Percentiles rank a stretch among this genome's conserved stretches.
These are phyloP conservation scores for Chlamydomonas applanata DNA, from an alignment of 139 green algal genomes.

Conservation along the genomic window DNA sequence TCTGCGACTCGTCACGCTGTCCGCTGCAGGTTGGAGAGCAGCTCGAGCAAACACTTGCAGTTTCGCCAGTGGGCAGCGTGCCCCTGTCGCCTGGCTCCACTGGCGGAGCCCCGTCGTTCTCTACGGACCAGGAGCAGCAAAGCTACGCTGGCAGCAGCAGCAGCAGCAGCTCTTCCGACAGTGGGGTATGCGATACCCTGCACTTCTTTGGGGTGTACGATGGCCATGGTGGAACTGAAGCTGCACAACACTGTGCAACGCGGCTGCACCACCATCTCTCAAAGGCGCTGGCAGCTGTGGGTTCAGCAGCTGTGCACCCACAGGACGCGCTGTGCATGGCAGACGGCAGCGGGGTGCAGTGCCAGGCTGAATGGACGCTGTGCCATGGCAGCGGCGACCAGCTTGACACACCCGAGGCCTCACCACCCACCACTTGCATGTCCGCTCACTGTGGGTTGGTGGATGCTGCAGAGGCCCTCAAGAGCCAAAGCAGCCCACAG, in stretches of 20 bases:
- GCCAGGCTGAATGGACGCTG: constrained; percentile 14
- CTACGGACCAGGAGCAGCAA: background rate
- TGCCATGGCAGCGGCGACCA: background rate
- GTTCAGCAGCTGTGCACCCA: background rate
- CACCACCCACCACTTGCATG: too few relatives aligned
- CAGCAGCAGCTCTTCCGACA: constrained; percentile 18
- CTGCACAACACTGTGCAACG: constrained; percentile 58
- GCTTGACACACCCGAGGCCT: too few relatives aligned
- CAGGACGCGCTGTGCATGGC: background rate
- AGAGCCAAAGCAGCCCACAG: too few relatives aligned
- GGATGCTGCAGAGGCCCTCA: too few relatives aligned
- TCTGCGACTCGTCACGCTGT: too few relatives aligned
- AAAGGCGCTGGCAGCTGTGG: constrained; percentile 27
- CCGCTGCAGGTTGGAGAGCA: background rate
- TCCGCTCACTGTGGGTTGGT: too few relatives aligned
- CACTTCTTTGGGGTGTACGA: constrained; percentile 82
- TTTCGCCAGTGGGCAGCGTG: constrained; percentile 3
- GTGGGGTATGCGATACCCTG: constrained; percentile 46
- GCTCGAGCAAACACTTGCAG: constrained; percentile 7
- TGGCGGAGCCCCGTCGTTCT: background rate
- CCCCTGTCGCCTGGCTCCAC: constrained; percentile 10
- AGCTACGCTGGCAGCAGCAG: constrained; percentile 3
- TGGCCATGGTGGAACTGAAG: constrained; percentile 67
- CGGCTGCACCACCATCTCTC: constrained; percentile 64
- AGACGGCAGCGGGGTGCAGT: background rate